phyloP scores from a whole-genome alignment of 1,139 yeast species.

The Kurtzmaniella quercitrusa region DNA sequence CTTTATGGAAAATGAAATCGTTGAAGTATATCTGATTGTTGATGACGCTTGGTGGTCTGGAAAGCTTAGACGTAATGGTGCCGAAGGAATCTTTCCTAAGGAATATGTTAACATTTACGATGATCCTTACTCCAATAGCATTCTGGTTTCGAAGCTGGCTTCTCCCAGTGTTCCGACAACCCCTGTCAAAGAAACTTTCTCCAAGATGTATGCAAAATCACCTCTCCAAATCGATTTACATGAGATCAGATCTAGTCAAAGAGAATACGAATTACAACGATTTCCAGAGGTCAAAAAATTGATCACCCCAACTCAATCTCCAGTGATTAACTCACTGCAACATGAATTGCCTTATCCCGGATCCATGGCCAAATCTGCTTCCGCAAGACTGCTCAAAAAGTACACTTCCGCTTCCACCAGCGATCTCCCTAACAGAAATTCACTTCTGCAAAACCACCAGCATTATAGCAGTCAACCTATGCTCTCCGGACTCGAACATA shows the following conservation, averaged over 20 bases:
- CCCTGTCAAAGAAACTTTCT: not conserved
- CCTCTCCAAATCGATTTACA: not conserved
- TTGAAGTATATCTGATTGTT: slow-evolving; percentile 74
- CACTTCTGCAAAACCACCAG: slow-evolving; percentile 13
- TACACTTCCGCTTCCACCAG: slow-evolving; percentile 13
- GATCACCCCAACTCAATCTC: not conserved
- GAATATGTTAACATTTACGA: slow-evolving; percentile 72
- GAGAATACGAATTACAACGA: slow-evolving; percentile 1
- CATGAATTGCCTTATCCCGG: not conserved
- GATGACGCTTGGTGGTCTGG: slow-evolving; percentile 97
- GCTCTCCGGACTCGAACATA: not conserved
- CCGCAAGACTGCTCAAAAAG: slow-evolving; percentile 6
- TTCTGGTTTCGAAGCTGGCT: not conserved
- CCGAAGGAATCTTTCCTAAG: slow-evolving; percentile 81
- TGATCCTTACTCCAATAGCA: slow-evolving; percentile 10
- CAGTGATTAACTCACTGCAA: not conserved
- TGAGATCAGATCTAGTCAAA: slow-evolving; percentile 1
- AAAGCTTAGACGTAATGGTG: slow-evolving; percentile 68
- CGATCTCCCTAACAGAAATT: slow-evolving; percentile 1
- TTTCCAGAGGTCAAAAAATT: slow-evolving; percentile 1
- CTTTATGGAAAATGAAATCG: slow-evolving; percentile 86
- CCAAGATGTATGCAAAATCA: not conserved
- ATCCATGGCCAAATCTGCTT: not conserved
- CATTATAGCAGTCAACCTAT: not conserved
- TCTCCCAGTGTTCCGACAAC: slow-evolving; percentile 2